Evolutionary conservation across 2,329 filamentous ascomycete species (phyloP).

Genomic region (Penicillium sp.): DNA sequence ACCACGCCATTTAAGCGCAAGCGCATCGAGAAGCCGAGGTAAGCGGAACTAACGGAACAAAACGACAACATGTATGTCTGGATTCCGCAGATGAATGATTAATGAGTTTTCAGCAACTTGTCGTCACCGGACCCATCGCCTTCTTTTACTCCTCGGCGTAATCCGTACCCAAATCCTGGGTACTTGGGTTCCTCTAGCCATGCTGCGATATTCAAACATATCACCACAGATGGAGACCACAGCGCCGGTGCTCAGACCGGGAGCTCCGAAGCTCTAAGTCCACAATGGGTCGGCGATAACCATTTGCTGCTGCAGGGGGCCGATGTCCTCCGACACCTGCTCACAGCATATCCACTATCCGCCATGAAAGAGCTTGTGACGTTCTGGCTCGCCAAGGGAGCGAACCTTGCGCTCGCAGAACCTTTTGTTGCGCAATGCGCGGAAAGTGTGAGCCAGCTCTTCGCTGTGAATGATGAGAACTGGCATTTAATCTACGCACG

Average conservation of each 20-base stretch:
- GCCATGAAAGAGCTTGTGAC: conserved; percentile 26
- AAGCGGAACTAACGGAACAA: neutral
- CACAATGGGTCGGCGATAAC: conserved; percentile 22
- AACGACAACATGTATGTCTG: neutral
- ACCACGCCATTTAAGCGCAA: conserved; percentile 27
- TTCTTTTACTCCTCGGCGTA: conserved; percentile 21
- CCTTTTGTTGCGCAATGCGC: conserved; percentile 24
- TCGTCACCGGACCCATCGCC: conserved; percentile 20
- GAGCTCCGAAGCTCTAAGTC: conserved; percentile 7
- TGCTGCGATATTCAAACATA: conserved; percentile 31
- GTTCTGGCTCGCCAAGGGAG: conserved; percentile 27
- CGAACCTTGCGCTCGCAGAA: conserved; percentile 27
- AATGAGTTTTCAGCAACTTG: conserved; percentile 6
- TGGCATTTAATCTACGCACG: conserved; percentile 27
- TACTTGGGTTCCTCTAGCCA: conserved; percentile 30
- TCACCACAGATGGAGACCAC: conserved; percentile 21
- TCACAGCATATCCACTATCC: conserved; percentile 19
- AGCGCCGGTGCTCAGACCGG: neutral
- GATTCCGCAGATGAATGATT: neutral
- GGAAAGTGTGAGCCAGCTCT: conserved; percentile 25
- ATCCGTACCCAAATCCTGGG: conserved; percentile 30
- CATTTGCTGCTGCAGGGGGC: conserved; percentile 25
- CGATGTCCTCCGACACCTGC: conserved; percentile 24
- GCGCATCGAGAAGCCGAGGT: conserved; percentile 22
- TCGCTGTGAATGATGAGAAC: conserved; percentile 21